phyloP scores from a whole-genome alignment of 352 stramenopile genomes.

The Thalassiosira livingstoniorum region DNA sequence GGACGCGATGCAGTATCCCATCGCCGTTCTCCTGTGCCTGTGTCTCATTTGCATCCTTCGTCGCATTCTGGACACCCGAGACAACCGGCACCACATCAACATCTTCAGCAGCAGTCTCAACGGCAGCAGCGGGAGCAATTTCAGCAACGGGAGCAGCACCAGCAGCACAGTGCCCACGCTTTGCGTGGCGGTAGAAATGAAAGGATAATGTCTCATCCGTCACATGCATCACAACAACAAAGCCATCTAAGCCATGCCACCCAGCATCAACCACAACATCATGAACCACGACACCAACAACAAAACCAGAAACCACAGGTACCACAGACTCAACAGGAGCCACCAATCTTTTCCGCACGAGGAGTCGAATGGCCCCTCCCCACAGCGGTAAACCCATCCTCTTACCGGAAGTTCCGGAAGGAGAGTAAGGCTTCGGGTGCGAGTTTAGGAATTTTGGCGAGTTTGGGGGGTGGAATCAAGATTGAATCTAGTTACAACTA shows the following conservation, averaged over 20 bases:
- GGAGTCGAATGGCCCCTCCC: constrained; percentile 83
- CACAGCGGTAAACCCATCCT: constrained; percentile 43
- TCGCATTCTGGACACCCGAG: too few relatives aligned
- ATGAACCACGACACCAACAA: neutral
- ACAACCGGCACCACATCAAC: too few relatives aligned
- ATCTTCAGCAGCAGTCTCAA: too few relatives aligned
- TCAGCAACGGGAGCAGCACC: too few relatives aligned
- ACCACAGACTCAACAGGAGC: constrained; percentile 1
- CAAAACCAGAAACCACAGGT: neutral
- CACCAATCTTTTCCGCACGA: constrained; percentile 75
- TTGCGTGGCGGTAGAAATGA: neutral
- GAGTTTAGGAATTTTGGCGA: constrained; percentile 52
- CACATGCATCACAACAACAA: neutral
- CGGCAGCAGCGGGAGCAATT: too few relatives aligned
- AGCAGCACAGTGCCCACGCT: neutral
- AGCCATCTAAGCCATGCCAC: too few relatives aligned
- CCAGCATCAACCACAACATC: too few relatives aligned
- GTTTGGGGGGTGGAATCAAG: constrained; percentile 22
- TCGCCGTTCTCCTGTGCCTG: too few relatives aligned
- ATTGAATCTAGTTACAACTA: constrained; percentile 4
- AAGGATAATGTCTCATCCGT: neutral
- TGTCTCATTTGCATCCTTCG: too few relatives aligned
- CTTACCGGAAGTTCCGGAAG: constrained; percentile 66
- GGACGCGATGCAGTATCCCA: too few relatives aligned
- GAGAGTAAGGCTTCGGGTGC: constrained; percentile 49